These are phyloP conservation scores for Stachybotrys elegans DNA, from an alignment of 2,329 filamentous ascomycete genomes.

Conservation along the genomic window DNA sequence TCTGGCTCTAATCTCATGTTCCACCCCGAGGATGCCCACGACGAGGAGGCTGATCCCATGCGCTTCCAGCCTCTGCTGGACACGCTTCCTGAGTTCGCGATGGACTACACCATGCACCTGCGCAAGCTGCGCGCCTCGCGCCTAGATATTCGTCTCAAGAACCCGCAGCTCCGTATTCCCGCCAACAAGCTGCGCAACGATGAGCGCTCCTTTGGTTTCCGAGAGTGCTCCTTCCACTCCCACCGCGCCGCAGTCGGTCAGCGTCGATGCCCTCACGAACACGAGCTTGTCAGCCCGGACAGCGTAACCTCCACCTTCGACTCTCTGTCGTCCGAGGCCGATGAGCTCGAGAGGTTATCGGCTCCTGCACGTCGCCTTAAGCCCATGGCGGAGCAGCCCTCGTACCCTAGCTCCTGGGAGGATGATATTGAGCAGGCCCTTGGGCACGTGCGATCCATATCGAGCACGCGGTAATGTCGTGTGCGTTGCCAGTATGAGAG, in stretches of 20 bases:
- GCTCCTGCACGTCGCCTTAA: background rate
- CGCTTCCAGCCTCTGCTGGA: conserved; percentile 39
- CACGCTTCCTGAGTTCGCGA: conserved; percentile 38
- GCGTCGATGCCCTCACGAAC: conserved; percentile 45
- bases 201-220: conserved; percentile 55
- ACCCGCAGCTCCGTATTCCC: conserved; percentile 54
- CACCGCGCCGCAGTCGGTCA: conserved; percentile 51
- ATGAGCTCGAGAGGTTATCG: background rate
- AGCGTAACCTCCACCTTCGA: background rate
- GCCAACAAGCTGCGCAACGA: conserved; percentile 51
- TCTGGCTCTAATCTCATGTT: conserved; percentile 25
- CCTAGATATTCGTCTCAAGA: conserved; percentile 51
- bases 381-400: background rate
- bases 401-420: conserved; percentile 18
- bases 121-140: conserved; percentile 45
- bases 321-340: conserved; percentile 10
- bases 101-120: conserved; percentile 48
- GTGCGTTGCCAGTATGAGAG: no score
- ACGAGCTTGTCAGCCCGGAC: conserved; percentile 19
- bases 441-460: conserved; percentile 25
- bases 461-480: conserved; percentile 19
- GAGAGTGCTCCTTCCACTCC: conserved; percentile 56
- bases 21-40: conserved; percentile 20
- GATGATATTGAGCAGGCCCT: conserved; percentile 22
- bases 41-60: conserved; percentile 17